phyloP scores from a whole-genome alignment of 805 yeast genomes.

The Yamadazyma tumulicola region DNA sequence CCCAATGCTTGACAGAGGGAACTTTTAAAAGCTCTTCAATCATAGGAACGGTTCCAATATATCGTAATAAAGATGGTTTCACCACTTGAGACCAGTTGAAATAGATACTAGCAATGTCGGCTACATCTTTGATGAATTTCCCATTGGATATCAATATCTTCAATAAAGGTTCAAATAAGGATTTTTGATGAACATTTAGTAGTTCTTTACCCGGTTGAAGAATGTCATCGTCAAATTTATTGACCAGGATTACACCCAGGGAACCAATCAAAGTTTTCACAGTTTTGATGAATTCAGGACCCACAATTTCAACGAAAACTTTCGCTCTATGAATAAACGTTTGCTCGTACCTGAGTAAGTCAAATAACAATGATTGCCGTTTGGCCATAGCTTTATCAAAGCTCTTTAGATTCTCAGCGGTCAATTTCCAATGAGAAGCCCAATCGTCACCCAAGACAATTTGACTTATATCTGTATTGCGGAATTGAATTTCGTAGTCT shows the following conservation, averaged over 20 bases:
- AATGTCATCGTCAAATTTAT: conserved; percentile 51
- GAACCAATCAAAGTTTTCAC: conserved; percentile 20
- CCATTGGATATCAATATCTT: conserved; percentile 59
- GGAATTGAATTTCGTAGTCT: conserved; percentile 23
- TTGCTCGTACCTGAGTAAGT: conserved; percentile 68
- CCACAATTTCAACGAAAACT: conserved; percentile 52
- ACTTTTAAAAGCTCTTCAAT: conserved; percentile 53
- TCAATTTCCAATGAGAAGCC: conserved; percentile 64
- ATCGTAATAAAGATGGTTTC: conserved; percentile 48
- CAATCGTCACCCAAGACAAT: conserved; percentile 47
- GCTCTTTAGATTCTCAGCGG: conserved; percentile 50
- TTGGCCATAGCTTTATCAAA: conserved; percentile 52
- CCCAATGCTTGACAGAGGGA: conserved; percentile 58
- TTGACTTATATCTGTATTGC: conserved; percentile 23
- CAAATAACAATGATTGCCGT: conserved; percentile 73
- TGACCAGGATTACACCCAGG: conserved; percentile 8
- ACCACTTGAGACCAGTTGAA: conserved; percentile 63
- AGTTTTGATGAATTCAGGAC: conserved; percentile 36
- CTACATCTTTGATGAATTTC: conserved; percentile 53
- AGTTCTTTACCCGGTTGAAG: conserved; percentile 55
- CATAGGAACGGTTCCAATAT: conserved; percentile 59
- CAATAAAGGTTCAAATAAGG: conserved; percentile 56
- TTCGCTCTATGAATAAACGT: conserved; percentile 64
- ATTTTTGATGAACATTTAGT: conserved; percentile 50
- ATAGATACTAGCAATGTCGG: conserved; percentile 55